Base-by-base conservation (phyloP, 164 flowering plant species). In the Vitis labrusca region DNA sequence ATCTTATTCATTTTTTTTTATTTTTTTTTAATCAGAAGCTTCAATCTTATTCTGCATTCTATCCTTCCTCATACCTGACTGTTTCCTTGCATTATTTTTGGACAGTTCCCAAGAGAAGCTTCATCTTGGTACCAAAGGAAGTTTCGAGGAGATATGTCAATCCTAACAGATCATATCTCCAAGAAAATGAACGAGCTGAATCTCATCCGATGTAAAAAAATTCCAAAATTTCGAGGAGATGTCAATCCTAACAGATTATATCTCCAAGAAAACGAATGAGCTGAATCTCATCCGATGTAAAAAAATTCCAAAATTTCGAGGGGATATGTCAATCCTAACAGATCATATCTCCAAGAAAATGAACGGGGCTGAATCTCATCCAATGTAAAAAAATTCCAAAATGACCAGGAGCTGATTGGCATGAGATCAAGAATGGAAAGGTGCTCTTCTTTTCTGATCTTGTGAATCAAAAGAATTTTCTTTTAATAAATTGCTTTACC, bases 181-280 rank as follows among this genome's bases (percentile, higher is more conserved):
- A 92, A 94, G 76, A 97, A 94, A 77, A 93, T 93, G 98, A 91
- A 91, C 70, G 97, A 91, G 75, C 74, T 93, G 32, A 93, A 93
- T 79, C 76, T 85, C 44, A 90, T 87, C 49, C 74, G 98, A 66
- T 93, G 97, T 69, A 89, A 86, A 71, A 82, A 71, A 68, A 89
- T 93, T 65, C 97, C 98, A 58, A 23, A 23, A 23, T 23, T 23
- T 23, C 27, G 1, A 23, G 27, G 27, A 23, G 27, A 23, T 23
- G 27, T 23, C 27, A 23, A 23, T 23, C 27, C 27, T 23, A 23
- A 23, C 27, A 23, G 1, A 23, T 23, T 23, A 1, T 1, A 23
- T 23, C 27, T 23, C 27, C 27, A 23, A 23, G 27, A 23, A 23
- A 23, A 23, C 1, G 27, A 23, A 23, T 1, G 27, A 23, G 27